phyloP scores from a whole-genome alignment of 306 rosid species.

The Styphnolobium japonicum region DNA sequence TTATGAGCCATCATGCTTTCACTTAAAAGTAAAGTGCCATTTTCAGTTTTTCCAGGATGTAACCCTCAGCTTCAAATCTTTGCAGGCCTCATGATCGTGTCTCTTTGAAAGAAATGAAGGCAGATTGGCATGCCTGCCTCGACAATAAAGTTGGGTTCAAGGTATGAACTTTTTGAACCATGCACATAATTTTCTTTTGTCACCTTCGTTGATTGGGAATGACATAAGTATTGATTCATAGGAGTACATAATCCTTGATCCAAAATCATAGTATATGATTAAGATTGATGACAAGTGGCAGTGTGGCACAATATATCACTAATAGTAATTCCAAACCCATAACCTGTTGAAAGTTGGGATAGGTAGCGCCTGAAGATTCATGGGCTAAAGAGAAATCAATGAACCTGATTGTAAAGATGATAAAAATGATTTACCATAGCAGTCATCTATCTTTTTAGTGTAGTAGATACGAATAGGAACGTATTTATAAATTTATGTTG shows the following conservation, averaged over 20 bases:
- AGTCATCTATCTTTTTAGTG: background rate
- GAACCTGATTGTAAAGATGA: background rate
- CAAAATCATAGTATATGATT: background rate
- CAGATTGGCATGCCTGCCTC: constrained; percentile 69
- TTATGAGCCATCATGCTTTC: constrained; percentile 33
- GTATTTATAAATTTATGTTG: background rate
- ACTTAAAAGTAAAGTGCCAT: background rate
- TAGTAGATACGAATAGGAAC: background rate
- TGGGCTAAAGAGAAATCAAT: background rate
- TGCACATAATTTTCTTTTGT: background rate
- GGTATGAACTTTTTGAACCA: constrained; percentile 42
- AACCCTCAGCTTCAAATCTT: constrained; percentile 27
- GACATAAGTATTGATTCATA: background rate
- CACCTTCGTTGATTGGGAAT: background rate
- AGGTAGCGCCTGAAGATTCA: background rate
- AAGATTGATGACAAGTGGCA: background rate
- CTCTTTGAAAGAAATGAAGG: constrained; percentile 66
- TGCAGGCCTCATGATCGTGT: constrained; percentile 84
- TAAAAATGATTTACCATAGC: background rate
- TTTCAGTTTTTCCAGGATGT: constrained; percentile 16
- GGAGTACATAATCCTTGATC: no score
- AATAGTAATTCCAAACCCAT: background rate
- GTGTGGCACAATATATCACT: background rate
- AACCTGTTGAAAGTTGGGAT: background rate
- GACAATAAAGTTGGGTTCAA: constrained; percentile 73